Conservation (phyloP, 140 eudicot genomes). For the Flaveria floridana region DNA sequence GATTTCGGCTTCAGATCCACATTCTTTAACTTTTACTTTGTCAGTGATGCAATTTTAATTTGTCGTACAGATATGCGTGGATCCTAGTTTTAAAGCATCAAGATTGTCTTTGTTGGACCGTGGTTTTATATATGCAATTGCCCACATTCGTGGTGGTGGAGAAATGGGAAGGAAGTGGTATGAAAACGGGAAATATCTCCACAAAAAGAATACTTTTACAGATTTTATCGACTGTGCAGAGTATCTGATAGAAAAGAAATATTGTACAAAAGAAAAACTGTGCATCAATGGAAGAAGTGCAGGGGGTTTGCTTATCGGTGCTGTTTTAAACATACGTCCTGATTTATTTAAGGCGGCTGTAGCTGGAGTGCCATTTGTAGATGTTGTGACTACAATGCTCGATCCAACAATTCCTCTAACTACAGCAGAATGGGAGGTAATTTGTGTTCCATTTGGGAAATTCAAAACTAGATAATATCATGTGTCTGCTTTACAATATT, state of each 20-base stretch:
- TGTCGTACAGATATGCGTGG: constrained; percentile 60
- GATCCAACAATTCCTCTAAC: constrained; percentile 97
- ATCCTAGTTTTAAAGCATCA: constrained; percentile 74
- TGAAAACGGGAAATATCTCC: constrained; percentile 70
- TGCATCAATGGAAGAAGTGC: constrained; percentile 96
- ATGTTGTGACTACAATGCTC: constrained; percentile 93
- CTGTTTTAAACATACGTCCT: constrained; percentile 86
- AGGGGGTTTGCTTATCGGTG: constrained; percentile 93
- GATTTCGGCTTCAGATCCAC: constrained; percentile 13
- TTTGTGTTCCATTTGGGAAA: constrained; percentile 14
- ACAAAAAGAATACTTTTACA: constrained; percentile 67
- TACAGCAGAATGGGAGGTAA: constrained; percentile 96
- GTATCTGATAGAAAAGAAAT: constrained; percentile 69
- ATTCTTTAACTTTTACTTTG: constrained; percentile 24
- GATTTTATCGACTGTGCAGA: constrained; percentile 89
- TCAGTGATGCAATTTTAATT: constrained; percentile 22
- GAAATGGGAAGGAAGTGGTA: constrained; percentile 96
- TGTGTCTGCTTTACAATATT: not conserved
- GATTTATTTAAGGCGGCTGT: constrained; percentile 91
- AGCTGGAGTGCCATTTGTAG: constrained; percentile 94
- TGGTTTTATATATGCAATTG: constrained; percentile 67
- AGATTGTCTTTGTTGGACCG: constrained; percentile 84
- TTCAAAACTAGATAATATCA: not conserved
- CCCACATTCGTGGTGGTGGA: constrained; percentile 96
- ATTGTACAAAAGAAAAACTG: constrained; percentile 72